Evolutionary conservation across 352 stramenopile species (phyloP), one percentile per base, ranked within the genome.

Genomic region (Pythium oligandrum): DNA sequence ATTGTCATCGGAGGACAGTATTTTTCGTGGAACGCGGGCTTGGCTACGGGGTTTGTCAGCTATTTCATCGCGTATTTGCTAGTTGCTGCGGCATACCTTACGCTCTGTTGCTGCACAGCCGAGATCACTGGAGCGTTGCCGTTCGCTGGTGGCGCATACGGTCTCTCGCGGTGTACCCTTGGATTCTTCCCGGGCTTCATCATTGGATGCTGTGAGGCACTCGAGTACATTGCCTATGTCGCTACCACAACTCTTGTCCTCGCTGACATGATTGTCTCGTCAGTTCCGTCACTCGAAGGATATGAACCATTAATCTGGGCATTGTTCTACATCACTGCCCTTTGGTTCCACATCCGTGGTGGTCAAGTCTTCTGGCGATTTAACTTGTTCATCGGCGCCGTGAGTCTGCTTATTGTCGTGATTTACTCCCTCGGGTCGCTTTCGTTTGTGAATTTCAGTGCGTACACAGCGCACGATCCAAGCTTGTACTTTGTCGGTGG

Each of bases 171-270:
- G 11, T 61, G 52, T 42, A 55, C 59, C 10, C 58, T 75, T 0
- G 66, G 63, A 2, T 75, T 59, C 34, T 67, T 55, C 34, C 34
- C 45, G 2, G 66, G 59, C 32, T 71, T 59, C 30, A n/a, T 66
- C 6, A 32, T 66, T 26, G 59, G 59, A 4, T 45, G 38, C 26
- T 49, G 54, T 48, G 63, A 72, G 42, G 52, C 45, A 6, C 36
- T 75, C 35, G 53, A 66, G 59, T 66, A 63, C 44, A 55, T 72
- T n/a, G 17, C 48, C n/a, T 70, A 72, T 47, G 55, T 61, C 7
- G 38, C 66, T 5, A 48, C 36, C 7, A 60, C 63, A 4, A 59
- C 70, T 34, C 38, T 71, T 33, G 32, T 54, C 4, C 44, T 75
- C n/a, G 49, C 34, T 0, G 40, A 63, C 10, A 68, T 75, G 53